Base-by-base conservation (phyloP, 345 rosid species). In the Cardamine resedifolia region DNA sequence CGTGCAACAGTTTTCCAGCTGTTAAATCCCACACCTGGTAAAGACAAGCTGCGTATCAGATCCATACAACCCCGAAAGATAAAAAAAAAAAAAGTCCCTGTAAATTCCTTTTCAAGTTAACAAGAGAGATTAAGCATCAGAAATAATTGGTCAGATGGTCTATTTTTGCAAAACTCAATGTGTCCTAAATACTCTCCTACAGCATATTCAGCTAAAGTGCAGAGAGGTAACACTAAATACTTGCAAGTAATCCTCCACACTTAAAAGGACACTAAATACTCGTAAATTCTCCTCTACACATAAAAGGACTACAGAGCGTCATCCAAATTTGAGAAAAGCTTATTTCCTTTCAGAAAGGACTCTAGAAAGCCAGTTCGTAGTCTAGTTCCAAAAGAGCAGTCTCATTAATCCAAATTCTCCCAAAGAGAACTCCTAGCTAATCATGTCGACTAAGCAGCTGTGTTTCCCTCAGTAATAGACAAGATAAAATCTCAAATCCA, bases 21-120 rank as follows among this genome's bases (percentile, higher is more conserved):
- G 99, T 95, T 81, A 96, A 83, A 82, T 96, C 99, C 99, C 99
- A 96, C 11, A 96, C 86, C 99, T 96, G 81, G 78, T 68, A 12
- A 55, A 64, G 49, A 27, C 51, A 64, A 57, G 45, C 66, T 60
- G 19, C 41, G 68, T 52, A 51, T 77, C 49, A 68, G 73, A 23
- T 51, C 28, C 62, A 58, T 39, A 14, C n/a, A 36, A 57, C 66
- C 58, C 21, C 36, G 26, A 26, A 12, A 56, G 18, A 43, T 23
- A 0, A 0, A 30, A 30, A 58, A 15, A 26, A 26, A 36, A 31
- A 7, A 34, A 27, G 67, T 19, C 20, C 30, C 30, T 33, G 1
- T 28, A 21, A 16, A 39, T 50, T 64, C n/a, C 50, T 64, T 73
- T 64, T 44, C n/a, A 55, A 26, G 55, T 44, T 45, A 19, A 45